Evolutionary conservation across 257 asterid genomes (phyloP).

Genomic region (Knoxia roxburghii): DNA sequence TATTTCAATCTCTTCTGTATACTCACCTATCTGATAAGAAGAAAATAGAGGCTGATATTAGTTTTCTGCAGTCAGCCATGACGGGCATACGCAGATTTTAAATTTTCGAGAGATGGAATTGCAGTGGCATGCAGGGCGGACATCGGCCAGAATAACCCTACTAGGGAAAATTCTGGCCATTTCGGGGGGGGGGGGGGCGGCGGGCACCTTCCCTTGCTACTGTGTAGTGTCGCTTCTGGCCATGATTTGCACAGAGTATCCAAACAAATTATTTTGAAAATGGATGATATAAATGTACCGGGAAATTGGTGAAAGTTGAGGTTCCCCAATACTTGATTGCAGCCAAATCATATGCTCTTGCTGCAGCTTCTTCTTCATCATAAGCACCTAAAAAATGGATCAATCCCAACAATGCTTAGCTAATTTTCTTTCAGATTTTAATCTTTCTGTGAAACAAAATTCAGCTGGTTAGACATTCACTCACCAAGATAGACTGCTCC

Average conservation of each 20-base stretch:
- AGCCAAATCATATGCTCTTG: conserved; percentile 86
- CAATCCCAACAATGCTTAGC: neutral
- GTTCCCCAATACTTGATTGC: conserved; percentile 84
- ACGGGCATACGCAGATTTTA: too few species aligned
- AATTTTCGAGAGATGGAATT: too few species aligned
- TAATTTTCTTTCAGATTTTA: neutral
- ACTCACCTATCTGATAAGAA: conserved; percentile 45
- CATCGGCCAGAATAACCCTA: too few species aligned
- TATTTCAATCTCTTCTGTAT: conserved; percentile 50
- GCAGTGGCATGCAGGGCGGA: too few species aligned
- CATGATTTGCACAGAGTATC: too few species aligned
- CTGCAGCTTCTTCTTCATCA: conserved; percentile 86
- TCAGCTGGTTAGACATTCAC: neutral
- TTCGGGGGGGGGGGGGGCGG: too few species aligned
- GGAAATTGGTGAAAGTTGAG: conserved; percentile 68
- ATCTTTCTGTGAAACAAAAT: neutral
- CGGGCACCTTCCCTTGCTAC: too few species aligned
- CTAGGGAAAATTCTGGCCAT: too few species aligned
- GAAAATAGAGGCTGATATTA: neutral
- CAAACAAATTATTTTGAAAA: too few species aligned
- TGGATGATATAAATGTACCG: conserved; percentile 36
- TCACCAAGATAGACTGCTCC: conserved; percentile 77
- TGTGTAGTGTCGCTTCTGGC: too few species aligned
- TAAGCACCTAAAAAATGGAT: conserved; percentile 51
- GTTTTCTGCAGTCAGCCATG: neutral